phyloP scores from a whole-genome alignment of 2,329 filamentous ascomycete genomes.

The Ascochyta rabiei region DNA sequence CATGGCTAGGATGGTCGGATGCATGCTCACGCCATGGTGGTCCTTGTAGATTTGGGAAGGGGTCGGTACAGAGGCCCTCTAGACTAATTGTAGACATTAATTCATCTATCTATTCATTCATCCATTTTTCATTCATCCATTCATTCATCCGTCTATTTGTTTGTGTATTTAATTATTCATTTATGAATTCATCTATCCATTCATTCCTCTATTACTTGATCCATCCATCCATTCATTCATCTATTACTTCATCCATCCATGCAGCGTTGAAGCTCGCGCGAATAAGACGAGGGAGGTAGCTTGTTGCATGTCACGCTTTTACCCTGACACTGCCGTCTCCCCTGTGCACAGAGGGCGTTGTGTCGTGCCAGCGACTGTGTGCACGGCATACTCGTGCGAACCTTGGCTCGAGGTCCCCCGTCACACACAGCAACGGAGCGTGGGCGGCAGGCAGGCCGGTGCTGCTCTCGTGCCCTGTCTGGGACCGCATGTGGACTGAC shows the following conservation, averaged over 20 bases:
- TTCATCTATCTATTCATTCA: constrained; percentile 3
- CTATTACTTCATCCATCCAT: neutral
- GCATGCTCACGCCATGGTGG: constrained; percentile 8
- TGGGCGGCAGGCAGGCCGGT: constrained; percentile 2
- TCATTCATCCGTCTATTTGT: no score
- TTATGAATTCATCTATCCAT: neutral
- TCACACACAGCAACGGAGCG: constrained; percentile 10
- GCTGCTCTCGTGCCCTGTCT: constrained; percentile 13
- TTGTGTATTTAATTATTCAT: no score
- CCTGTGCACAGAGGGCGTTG: constrained; percentile 15
- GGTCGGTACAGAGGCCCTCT: constrained; percentile 12
- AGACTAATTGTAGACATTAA: constrained; percentile 19
- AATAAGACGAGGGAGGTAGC: neutral
- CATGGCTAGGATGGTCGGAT: constrained; percentile 33
- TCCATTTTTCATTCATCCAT: no score
- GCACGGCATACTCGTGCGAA: constrained; percentile 17
- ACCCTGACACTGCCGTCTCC: constrained; percentile 15
- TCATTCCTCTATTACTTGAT: neutral
- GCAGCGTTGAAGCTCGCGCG: neutral
- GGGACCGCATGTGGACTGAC: constrained; percentile 17
- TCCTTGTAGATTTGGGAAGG: constrained; percentile 11
- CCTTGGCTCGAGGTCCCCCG: constrained; percentile 6
- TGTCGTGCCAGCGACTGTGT: constrained; percentile 31
- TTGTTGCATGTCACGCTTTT: constrained; percentile 13
- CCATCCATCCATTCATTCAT: no score